These are phyloP conservation scores for Pugionium dolabratum DNA, from an alignment of 345 rosid species.

Conservation along the genomic window DNA sequence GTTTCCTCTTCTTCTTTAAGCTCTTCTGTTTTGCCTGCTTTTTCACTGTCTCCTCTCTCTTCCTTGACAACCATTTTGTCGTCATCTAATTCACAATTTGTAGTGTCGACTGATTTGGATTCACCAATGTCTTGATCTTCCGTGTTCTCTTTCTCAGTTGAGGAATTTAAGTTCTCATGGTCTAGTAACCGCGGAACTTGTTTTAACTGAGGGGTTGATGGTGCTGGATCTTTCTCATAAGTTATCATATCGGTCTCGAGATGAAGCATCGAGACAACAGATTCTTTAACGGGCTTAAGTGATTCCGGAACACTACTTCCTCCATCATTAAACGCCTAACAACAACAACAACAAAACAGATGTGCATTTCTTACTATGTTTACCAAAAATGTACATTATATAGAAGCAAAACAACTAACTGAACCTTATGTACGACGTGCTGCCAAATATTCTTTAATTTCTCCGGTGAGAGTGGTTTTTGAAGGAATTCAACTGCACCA, in stretches of 20 bases:
- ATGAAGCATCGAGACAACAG: conserved; percentile 60
- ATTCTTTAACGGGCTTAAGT: conserved; percentile 73
- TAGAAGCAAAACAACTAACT: conserved; percentile 17
- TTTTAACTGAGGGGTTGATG: conserved; percentile 79
- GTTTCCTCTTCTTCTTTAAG: conserved; percentile 31
- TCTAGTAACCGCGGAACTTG: conserved; percentile 61
- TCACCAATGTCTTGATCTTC: conserved; percentile 54
- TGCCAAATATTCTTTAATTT: conserved; percentile 94
- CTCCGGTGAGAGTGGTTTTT: conserved; percentile 75
- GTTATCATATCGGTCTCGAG: conserved; percentile 44
- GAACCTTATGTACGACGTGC: conserved; percentile 93
- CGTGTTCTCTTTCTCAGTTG: conserved; percentile 54
- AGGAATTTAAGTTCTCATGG: conserved; percentile 47
- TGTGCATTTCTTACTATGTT: not conserved
- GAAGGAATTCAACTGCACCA: conserved; percentile 97
- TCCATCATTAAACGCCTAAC: conserved; percentile 73
- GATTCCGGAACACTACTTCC: conserved; percentile 53
- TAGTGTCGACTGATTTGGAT: conserved; percentile 88
- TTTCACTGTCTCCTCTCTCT: conserved; percentile 46
- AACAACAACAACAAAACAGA: conserved; percentile 16
- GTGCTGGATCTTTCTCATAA: conserved; percentile 60
- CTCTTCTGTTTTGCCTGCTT: conserved; percentile 43
- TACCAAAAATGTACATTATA: not conserved
- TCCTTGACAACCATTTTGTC: conserved; percentile 31
- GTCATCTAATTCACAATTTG: conserved; percentile 23